Evolutionary conservation across 345 rosid species (phyloP).

Genomic region (Trapa incisa): DNA sequence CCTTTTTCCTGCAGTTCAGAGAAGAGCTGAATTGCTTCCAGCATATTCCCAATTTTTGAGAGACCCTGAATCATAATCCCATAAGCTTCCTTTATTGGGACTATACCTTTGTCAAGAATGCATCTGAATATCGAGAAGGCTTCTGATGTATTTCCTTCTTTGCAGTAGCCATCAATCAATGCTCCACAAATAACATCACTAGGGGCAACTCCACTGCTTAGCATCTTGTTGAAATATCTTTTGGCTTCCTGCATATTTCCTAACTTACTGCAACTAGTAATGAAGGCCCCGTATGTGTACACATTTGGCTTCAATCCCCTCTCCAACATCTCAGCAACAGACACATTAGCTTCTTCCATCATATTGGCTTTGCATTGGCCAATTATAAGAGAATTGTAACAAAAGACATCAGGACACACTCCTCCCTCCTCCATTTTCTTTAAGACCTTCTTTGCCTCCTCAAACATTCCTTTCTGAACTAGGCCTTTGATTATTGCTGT

Average conservation of each 20-base stretch:
- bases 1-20: constrained; percentile 45
- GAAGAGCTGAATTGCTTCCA: constrained; percentile 47
- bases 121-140: constrained; percentile 42
- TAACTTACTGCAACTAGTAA: constrained; percentile 44
- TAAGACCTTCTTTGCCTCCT: constrained; percentile 41
- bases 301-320: constrained; percentile 54
- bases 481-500: constrained; percentile 53
- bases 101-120: constrained; percentile 38
- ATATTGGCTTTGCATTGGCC: constrained; percentile 67
- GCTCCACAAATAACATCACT: constrained; percentile 38
- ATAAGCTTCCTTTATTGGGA: constrained; percentile 41
- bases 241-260: constrained; percentile 50
- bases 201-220: constrained; percentile 43
- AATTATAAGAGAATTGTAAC: constrained; percentile 57
- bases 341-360: constrained; percentile 59
- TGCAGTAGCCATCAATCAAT: constrained; percentile 56
- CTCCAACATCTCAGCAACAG: constrained; percentile 42
- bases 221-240: constrained; percentile 52
- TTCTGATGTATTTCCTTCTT: constrained; percentile 34
- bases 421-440: constrained; percentile 48
- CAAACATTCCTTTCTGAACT: constrained; percentile 34
- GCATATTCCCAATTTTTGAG: constrained; percentile 37
- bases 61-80: constrained; percentile 59
- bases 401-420: constrained; percentile 48
- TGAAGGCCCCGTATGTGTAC: constrained; percentile 57